These are phyloP conservation scores for Talaromyces sp. DNA, from an alignment of 2,329 filamentous ascomycete genomes.

Conservation along the genomic window DNA sequence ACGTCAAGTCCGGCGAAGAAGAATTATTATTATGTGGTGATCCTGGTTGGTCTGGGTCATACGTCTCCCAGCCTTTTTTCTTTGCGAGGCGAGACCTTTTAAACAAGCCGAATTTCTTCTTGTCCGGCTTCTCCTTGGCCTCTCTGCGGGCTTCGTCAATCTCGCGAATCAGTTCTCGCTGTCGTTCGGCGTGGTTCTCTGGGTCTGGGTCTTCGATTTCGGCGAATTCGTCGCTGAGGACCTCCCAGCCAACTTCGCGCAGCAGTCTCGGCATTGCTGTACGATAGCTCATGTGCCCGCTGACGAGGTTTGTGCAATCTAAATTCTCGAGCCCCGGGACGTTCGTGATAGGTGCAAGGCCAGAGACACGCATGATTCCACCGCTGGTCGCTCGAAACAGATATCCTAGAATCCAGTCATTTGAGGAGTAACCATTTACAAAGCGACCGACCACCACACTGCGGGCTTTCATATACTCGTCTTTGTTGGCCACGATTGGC, in stretches of 20 bases:
- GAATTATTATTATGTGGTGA: constrained; percentile 19
- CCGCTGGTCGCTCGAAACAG: constrained; percentile 91
- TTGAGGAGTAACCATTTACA: constrained; percentile 87
- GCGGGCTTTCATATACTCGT: constrained; percentile 76
- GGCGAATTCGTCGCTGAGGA: constrained; percentile 87
- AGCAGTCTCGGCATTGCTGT: constrained; percentile 83
- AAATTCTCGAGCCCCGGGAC: constrained; percentile 84
- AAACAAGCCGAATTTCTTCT: constrained; percentile 70
- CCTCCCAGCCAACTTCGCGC: constrained; percentile 81
- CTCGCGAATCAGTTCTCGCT: constrained; percentile 90
- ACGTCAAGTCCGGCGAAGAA: constrained; percentile 21
- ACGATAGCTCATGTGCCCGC: constrained; percentile 95
- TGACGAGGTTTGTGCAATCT: constrained; percentile 77
- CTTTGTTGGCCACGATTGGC: constrained; percentile 82
- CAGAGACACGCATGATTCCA: constrained; percentile 82
- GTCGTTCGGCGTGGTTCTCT: constrained; percentile 79
- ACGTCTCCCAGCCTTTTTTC: constrained; percentile 91
- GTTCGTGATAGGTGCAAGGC: constrained; percentile 68
- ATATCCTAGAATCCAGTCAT: constrained; percentile 96
- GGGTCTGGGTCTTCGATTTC: constrained; percentile 98
- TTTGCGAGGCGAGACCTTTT: constrained; percentile 66
- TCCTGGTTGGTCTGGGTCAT: constrained; percentile 58
- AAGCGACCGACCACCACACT: constrained; percentile 89
- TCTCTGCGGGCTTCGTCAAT: constrained; percentile 90
- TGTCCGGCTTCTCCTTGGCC: constrained; percentile 71